Evolutionary conservation across 1,284 basidiomycete genomes (phyloP).

Genomic region (Earliella scabrosa): DNA sequence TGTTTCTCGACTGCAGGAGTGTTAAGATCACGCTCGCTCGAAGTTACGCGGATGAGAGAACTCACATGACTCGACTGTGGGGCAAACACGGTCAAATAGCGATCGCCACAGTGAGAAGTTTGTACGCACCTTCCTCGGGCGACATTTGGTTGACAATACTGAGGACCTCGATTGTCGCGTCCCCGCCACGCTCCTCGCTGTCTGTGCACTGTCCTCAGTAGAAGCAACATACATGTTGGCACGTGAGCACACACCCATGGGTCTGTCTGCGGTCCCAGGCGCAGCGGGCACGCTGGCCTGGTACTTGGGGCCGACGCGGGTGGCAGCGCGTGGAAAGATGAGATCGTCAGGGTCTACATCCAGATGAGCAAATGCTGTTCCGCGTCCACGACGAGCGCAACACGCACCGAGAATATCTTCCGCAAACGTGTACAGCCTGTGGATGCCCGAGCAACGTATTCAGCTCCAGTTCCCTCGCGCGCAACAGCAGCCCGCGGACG

Average conservation of each 20-base stretch:
- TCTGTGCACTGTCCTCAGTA: constrained; percentile 24
- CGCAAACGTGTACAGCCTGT: constrained; percentile 86
- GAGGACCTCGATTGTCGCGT: constrained; percentile 74
- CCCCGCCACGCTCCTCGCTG: constrained; percentile 67
- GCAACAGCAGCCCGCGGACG: not conserved
- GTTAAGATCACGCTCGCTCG: not conserved
- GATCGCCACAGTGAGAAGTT: constrained; percentile 5
- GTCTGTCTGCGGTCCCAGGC: constrained; percentile 47
- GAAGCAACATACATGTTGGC: not conserved
- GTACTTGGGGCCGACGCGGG: constrained; percentile 86
- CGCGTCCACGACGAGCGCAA: not conserved
- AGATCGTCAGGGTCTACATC: constrained; percentile 86
- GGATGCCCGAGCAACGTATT: constrained; percentile 7
- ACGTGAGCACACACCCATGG: constrained; percentile 41
- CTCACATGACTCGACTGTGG: constrained; percentile 25
- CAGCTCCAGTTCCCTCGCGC: constrained; percentile 11
- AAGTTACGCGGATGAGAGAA: not conserved
- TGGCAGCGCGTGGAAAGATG: constrained; percentile 91
- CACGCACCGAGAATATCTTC: constrained; percentile 85
- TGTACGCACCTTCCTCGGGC: constrained; percentile 61
- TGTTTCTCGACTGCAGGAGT: constrained; percentile 60
- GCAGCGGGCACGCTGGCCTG: constrained; percentile 69
- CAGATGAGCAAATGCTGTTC: constrained; percentile 28
- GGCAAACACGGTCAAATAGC: constrained; percentile 18
- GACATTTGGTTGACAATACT: constrained; percentile 65